Evolutionary conservation across 2,329 filamentous ascomycete species (phyloP).

Genomic region (Xylaria sp.): DNA sequence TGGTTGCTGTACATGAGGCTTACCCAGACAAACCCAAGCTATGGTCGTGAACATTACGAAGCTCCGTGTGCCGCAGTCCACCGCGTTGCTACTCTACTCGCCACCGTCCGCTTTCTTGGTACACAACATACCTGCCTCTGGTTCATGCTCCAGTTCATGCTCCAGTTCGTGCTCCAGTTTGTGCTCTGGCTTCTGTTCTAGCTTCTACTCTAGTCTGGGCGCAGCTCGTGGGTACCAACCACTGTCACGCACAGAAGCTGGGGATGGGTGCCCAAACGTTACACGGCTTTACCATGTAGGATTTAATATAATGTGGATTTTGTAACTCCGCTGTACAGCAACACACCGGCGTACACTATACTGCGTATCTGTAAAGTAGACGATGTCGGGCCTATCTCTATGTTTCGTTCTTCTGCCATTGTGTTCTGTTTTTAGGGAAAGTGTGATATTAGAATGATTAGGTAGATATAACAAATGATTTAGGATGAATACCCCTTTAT

Average conservation of each 20-base stretch:
- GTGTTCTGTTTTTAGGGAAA: too few species aligned
- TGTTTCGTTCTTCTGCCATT: too few species aligned
- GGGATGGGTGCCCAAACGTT: neutral
- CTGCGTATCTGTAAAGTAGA: too few species aligned
- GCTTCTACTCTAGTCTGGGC: neutral
- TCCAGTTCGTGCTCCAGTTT: neutral
- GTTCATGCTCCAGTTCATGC: neutral
- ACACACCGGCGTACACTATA: too few species aligned
- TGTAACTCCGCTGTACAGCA: too few species aligned
- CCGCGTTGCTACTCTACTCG: too few species aligned
- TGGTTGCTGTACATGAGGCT: constrained; percentile 2
- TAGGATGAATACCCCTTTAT: too few species aligned
- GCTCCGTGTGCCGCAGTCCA: too few species aligned
- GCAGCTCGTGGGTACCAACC: neutral
- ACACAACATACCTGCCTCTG: neutral
- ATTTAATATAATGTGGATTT: too few species aligned
- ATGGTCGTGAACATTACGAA: constrained; percentile 2
- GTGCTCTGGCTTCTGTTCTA: neutral
- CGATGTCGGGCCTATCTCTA: too few species aligned
- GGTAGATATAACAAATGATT: too few species aligned
- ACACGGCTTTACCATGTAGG: neutral
- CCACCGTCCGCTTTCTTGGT: neutral
- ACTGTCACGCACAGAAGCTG: neutral
- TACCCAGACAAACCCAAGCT: neutral
- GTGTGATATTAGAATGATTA: neutral